Conservation (phyloP, 164 flowering plant genomes). For the Nymphaea colorata region DNA sequence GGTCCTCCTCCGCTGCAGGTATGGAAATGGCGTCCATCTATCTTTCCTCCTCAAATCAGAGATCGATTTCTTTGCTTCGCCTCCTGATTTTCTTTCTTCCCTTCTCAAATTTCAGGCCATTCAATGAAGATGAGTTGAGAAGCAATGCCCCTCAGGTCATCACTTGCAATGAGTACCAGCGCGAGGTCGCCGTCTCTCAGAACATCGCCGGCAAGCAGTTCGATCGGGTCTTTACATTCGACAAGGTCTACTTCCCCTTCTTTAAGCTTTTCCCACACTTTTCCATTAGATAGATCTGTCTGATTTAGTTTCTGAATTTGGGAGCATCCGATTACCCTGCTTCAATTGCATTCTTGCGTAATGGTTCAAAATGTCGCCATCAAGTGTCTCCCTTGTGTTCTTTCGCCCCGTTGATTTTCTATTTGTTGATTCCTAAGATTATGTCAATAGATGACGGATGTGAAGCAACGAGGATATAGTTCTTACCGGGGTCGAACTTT, state of each 20-base stretch:
- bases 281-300: not conserved
- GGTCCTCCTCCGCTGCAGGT: constrained; percentile 98
- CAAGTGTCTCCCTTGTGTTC: too few relatives aligned
- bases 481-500: too few relatives aligned
- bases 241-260: constrained; percentile 45
- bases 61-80: not conserved
- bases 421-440: too few relatives aligned
- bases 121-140: constrained; percentile 85
- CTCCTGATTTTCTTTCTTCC: not conserved
- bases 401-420: too few relatives aligned
- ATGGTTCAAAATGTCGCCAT: too few relatives aligned
- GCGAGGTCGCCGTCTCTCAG: constrained; percentile 88
- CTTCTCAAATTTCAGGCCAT: constrained; percentile 45
- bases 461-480: too few relatives aligned
- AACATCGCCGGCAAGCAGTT: constrained; percentile 88
- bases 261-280: not conserved
- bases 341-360: too few relatives aligned
- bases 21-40: not conserved
- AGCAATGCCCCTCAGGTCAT: constrained; percentile 92
- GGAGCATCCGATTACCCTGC: not conserved
- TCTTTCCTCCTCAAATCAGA: not conserved
- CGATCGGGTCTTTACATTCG: constrained; percentile 85
- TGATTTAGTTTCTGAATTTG: not conserved
- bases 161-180: constrained; percentile 69
- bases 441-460: too few relatives aligned